phyloP scores from a whole-genome alignment of 345 rosid species.

The Eucalyptus sp. region DNA sequence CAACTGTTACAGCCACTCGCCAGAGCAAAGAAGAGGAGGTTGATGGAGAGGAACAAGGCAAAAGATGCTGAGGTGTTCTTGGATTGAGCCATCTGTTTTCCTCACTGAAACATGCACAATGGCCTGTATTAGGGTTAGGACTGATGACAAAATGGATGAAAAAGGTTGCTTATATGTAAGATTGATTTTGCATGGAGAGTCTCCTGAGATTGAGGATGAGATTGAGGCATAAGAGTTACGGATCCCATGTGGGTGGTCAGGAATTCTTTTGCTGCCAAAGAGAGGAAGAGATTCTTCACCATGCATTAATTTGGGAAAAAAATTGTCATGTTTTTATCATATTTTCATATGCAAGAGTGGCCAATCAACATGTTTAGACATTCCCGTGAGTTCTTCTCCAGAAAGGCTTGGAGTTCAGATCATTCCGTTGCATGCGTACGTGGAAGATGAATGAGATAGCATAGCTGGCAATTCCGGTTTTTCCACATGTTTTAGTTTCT shows the following conservation, averaged over 20 bases:
- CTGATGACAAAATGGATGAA: neutral
- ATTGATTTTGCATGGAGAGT: neutral
- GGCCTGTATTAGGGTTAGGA: neutral
- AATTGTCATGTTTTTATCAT: neutral
- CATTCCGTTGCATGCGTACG: neutral
- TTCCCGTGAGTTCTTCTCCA: neutral
- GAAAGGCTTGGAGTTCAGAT: neutral
- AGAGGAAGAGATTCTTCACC: neutral
- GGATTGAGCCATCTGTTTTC: neutral
- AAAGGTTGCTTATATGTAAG: accelerated
- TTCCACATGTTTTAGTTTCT: neutral
- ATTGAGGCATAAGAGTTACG: neutral
- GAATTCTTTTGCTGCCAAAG: neutral
- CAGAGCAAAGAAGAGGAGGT: constrained; percentile 18
- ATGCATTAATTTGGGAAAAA: neutral
- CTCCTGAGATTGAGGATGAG: neutral
- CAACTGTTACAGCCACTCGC: constrained; percentile 40
- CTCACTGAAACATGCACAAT: neutral
- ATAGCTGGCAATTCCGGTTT: neutral
- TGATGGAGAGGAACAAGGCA: constrained; percentile 18
- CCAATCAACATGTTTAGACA: neutral
- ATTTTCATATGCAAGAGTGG: neutral
- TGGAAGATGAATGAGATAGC: neutral
- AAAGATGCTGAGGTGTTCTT: neutral
- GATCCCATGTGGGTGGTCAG: neutral